These are phyloP conservation scores for Ganoderma resinaceum DNA, from an alignment of 1,284 basidiomycete genomes.

Conservation along the genomic window DNA sequence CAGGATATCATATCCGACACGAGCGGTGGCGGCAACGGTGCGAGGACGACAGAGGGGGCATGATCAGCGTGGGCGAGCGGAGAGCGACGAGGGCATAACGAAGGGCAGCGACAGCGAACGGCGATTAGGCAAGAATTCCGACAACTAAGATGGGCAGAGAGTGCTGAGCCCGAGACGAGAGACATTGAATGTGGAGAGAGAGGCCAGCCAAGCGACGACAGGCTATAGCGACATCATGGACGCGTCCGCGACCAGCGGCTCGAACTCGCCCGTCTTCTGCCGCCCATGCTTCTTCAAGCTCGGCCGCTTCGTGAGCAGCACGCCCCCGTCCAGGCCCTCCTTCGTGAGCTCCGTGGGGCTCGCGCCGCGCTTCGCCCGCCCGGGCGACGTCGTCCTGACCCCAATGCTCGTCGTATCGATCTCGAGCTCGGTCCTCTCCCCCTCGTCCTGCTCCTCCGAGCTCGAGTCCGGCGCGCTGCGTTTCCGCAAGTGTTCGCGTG, in stretches of 20 bases:
- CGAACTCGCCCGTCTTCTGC: conserved; percentile 33
- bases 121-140: background rate
- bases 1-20: background rate
- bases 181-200: no score
- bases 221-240: background rate
- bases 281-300: conserved; percentile 68
- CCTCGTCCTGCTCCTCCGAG: background rate
- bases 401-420: conserved; percentile 24
- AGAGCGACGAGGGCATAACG: background rate
- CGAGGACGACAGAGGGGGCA: background rate
- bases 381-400: conserved; percentile 39
- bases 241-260: background rate
- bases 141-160: background rate
- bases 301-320: conserved; percentile 67
- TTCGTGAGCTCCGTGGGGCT: conserved; percentile 75
- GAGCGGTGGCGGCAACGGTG: background rate
- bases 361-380: conserved; percentile 65
- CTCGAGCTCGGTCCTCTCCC: conserved; percentile 10
- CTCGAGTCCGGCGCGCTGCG: conserved; percentile 30
- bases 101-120: background rate
- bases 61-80: background rate
- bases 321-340: conserved; percentile 63
- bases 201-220: background rate
- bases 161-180: background rate
- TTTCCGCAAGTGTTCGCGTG: conserved; percentile 18